phyloP scores from a whole-genome alignment of 2,329 filamentous ascomycete genomes.

The Hypoxylon sp. region DNA sequence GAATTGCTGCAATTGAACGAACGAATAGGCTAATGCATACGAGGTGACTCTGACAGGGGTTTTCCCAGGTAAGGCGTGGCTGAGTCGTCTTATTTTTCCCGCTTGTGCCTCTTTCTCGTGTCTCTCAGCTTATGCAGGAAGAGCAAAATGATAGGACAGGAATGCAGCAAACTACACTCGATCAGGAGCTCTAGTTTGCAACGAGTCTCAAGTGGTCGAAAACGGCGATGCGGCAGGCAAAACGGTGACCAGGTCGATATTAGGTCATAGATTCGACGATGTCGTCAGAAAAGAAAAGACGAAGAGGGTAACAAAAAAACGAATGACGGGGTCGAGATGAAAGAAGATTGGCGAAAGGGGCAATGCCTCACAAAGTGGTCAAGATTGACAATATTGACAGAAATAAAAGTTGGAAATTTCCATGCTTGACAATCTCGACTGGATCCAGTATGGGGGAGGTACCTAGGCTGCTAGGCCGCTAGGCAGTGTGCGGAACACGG shows the following conservation, averaged over 20 bases:
- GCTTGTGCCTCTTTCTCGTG: constrained; percentile 39
- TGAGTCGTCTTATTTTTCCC: constrained; percentile 45
- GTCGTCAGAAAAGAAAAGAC: constrained; percentile 24
- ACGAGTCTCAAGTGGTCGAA: constrained; percentile 37
- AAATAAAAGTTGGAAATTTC: constrained; percentile 45
- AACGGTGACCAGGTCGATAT: constrained; percentile 22
- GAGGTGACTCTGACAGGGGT: constrained; percentile 33
- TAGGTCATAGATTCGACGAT: constrained; percentile 39
- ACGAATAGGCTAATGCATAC: constrained; percentile 52
- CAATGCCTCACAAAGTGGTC: constrained; percentile 19
- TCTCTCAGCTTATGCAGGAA: constrained; percentile 43
- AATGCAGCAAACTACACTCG: constrained; percentile 41
- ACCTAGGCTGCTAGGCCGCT: too few relatives aligned
- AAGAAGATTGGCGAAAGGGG: constrained; percentile 28
- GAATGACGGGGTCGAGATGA: constrained; percentile 23
- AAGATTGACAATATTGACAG: constrained; percentile 27
- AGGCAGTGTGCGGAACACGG: constrained; percentile 9
- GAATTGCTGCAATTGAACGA: constrained; percentile 47
- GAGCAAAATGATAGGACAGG: constrained; percentile 47
- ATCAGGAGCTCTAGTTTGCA: constrained; percentile 33
- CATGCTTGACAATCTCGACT: constrained; percentile 27
- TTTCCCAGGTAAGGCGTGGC: constrained; percentile 47
- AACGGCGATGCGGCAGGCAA: constrained; percentile 32
- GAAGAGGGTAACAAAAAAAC: background rate
- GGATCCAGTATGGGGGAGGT: constrained; percentile 14